Conservation (phyloP, 129 eudicot species). For the Lactuca saligna region DNA sequence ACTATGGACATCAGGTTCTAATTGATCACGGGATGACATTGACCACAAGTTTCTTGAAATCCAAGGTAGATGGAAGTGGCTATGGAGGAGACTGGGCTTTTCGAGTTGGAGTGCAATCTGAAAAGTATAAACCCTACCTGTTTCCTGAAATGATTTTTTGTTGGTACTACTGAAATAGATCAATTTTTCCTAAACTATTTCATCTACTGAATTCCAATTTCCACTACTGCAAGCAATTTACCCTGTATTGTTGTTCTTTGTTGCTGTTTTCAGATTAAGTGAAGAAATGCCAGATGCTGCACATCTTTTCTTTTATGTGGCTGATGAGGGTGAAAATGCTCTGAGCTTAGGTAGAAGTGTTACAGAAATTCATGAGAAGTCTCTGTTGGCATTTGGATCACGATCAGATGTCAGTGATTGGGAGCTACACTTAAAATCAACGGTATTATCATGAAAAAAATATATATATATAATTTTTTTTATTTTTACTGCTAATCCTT, state of each 20-base stretch:
- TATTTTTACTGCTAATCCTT: not conserved
- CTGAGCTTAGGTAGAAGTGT: constrained; percentile 59
- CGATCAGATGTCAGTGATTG: constrained; percentile 76
- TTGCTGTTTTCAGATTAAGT: constrained; percentile 26
- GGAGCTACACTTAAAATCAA: constrained; percentile 80
- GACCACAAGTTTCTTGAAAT: constrained; percentile 74
- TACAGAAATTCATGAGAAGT: constrained; percentile 41
- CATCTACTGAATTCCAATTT: not conserved
- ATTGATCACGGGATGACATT: constrained; percentile 72
- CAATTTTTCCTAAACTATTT: not conserved
- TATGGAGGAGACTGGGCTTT: constrained; percentile 99
- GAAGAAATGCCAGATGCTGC: constrained; percentile 45
- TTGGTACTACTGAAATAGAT: not conserved
- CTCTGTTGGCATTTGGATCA: constrained; percentile 75
- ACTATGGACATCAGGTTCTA: constrained; percentile 79
- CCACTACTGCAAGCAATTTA: too few relatives aligned
- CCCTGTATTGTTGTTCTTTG: not conserved
- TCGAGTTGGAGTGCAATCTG: constrained; percentile 61
- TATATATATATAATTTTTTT: not conserved
- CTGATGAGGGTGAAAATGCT: constrained; percentile 78
- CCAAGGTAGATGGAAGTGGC: constrained; percentile 67
- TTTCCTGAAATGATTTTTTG: not conserved
- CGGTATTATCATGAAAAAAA: constrained; percentile 40
- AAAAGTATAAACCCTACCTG: constrained; percentile 41
- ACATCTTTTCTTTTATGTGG: constrained; percentile 92